Percentiles rank a stretch among this genome's conserved stretches.
Evolutionary conservation across 768 basidiomycete genomes (phyloP).

Genomic region (Hericium alpestre): DNA sequence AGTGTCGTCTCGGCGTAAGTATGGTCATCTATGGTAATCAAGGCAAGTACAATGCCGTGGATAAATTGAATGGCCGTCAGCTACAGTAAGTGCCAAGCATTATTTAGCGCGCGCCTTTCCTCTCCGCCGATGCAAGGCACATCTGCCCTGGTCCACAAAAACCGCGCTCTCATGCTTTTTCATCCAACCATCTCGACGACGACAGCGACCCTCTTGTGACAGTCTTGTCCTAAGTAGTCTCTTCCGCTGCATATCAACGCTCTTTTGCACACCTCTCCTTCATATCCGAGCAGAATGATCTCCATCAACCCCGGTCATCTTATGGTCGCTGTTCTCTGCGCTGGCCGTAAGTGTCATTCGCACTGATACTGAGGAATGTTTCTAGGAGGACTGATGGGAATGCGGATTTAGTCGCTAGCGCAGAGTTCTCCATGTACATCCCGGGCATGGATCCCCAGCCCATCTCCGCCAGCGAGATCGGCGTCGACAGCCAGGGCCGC

Average conservation of each 20-base stretch:
- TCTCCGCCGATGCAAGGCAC: no score
- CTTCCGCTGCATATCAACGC: not conserved
- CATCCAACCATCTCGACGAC: no score
- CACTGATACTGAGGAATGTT: not conserved
- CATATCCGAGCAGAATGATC: not conserved
- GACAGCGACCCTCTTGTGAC: no score
- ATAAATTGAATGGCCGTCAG: no score
- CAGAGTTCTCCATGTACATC: conserved; percentile 32
- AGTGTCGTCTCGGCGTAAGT: no score
- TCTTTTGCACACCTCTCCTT: not conserved
- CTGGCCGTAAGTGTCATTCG: not conserved
- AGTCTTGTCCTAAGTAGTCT: no score
- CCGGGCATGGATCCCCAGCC: conserved; percentile 37
- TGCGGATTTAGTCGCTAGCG: conserved; percentile 15
- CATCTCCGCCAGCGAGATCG: conserved; percentile 30
- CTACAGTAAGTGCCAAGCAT: no score
- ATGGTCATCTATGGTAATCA: no score
- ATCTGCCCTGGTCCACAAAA: no score
- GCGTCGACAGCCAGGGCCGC: conserved; percentile 29
- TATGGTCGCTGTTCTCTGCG: not conserved
- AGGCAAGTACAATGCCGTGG: no score
- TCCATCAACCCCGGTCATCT: not conserved
- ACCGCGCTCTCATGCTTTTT: no score
- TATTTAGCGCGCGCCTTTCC: no score
- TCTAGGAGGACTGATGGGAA: not conserved